Evolutionary conservation across 495 filamentous ascomycete genomes (phyloP).

Genomic region (Friedmanniomyces endolithicus): DNA sequence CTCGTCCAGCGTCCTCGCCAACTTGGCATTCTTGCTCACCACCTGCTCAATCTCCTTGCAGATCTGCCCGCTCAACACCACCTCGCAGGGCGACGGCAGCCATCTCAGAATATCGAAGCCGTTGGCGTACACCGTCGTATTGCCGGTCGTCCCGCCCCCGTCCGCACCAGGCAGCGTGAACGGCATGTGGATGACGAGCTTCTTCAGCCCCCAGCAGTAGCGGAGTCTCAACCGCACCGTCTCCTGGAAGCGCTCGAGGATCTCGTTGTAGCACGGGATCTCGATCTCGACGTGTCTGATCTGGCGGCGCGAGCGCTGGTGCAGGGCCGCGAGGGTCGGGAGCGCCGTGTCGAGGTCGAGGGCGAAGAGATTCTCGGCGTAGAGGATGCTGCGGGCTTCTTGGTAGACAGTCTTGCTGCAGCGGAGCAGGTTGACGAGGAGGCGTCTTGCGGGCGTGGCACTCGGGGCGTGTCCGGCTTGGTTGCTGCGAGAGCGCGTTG

Average conservation of each 20-base stretch:
- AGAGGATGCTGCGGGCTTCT: conserved; percentile 26
- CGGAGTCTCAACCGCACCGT: conserved; percentile 25
- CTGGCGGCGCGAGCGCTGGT: conserved; percentile 24
- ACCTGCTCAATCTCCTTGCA: conserved; percentile 21
- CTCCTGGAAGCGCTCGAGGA: conserved; percentile 25
- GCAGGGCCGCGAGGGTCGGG: conserved; percentile 17
- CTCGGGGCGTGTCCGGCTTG: not conserved
- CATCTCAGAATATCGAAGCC: conserved; percentile 28
- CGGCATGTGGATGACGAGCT: conserved; percentile 23
- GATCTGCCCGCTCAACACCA: conserved; percentile 19
- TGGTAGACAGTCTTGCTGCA: conserved; percentile 20
- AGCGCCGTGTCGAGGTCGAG: conserved; percentile 21
- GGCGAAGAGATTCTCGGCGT: conserved; percentile 25
- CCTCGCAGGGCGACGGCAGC: conserved; percentile 24
- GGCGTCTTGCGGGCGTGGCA: conserved; percentile 7
- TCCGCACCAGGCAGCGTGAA: conserved; percentile 15
- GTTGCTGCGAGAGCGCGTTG: not conserved
- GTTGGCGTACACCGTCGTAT: conserved; percentile 23
- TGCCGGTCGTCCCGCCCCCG: not conserved
- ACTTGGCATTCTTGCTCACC: conserved; percentile 21
- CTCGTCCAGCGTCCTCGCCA: conserved; percentile 23
- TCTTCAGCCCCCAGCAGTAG: conserved; percentile 27
- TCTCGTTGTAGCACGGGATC: conserved; percentile 26
- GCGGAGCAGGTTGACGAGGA: conserved; percentile 18
- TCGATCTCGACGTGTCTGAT: conserved; percentile 24